Evolutionary conservation across 495 filamentous ascomycete species (phyloP).

Genomic region (Penicillium simplicissimum): DNA sequence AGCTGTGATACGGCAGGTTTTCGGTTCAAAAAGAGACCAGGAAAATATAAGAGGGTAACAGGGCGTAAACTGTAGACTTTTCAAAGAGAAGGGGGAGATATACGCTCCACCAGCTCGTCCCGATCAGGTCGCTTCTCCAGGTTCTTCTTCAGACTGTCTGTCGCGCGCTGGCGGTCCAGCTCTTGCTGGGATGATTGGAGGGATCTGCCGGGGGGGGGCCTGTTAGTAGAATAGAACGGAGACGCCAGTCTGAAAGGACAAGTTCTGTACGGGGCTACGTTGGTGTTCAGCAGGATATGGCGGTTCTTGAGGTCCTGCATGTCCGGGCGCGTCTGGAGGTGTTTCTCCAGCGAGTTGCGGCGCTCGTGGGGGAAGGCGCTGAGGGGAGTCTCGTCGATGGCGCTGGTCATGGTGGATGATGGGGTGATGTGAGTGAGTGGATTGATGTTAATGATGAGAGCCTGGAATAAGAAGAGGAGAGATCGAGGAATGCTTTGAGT

Average conservation of each 20-base stretch:
- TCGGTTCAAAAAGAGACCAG: neutral
- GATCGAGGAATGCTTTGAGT: neutral
- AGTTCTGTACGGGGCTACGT: slow-evolving; percentile 62
- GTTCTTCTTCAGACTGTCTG: slow-evolving; percentile 66
- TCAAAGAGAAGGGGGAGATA: slow-evolving; percentile 23
- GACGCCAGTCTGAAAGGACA: neutral
- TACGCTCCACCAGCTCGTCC: slow-evolving; percentile 73
- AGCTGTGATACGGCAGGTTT: neutral
- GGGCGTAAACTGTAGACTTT: neutral
- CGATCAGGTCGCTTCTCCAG: slow-evolving; percentile 64
- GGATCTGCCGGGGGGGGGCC: slow-evolving; percentile 45
- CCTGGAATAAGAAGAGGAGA: neutral
- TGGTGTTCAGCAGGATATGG: slow-evolving; percentile 72
- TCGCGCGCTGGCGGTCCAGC: slow-evolving; percentile 63
- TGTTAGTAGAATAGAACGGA: neutral
- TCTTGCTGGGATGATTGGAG: slow-evolving; percentile 63
- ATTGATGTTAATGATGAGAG: neutral
- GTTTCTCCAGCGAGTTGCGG: slow-evolving; percentile 86
- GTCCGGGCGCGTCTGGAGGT: slow-evolving; percentile 77
- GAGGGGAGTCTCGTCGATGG: slow-evolving; percentile 43
- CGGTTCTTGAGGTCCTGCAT: slow-evolving; percentile 75
- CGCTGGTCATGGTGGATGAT: slow-evolving; percentile 27
- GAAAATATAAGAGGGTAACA: too few relatives aligned
- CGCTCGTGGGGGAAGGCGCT: slow-evolving; percentile 64
- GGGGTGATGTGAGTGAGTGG: neutral